Evolutionary conservation across 2,329 filamentous ascomycete genomes (phyloP).

Genomic region (Paecilomyces niveus): DNA sequence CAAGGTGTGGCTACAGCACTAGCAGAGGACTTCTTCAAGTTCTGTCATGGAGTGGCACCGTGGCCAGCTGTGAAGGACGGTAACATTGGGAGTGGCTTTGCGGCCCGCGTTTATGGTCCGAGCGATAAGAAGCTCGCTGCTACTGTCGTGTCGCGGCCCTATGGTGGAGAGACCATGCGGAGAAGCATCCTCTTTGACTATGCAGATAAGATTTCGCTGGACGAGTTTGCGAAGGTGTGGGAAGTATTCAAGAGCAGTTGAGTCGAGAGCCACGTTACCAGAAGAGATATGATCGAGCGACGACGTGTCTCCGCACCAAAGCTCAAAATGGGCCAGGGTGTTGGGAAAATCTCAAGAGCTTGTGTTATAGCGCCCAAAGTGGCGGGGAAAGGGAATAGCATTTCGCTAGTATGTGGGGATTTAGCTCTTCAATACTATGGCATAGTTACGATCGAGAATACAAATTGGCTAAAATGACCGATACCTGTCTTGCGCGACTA

Average conservation of each 20-base stretch:
- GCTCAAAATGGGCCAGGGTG: too few relatives aligned
- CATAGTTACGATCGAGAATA: too few relatives aligned
- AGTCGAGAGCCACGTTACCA: neutral
- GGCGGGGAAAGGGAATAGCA: too few relatives aligned
- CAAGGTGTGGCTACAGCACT: constrained; percentile 22
- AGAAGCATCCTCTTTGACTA: constrained; percentile 18
- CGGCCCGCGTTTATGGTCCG: constrained; percentile 20
- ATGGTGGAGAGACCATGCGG: constrained; percentile 15
- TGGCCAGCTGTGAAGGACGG: constrained; percentile 19
- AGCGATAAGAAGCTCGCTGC: constrained; percentile 7
- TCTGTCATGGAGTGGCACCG: constrained; percentile 29
- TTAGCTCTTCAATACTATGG: too few relatives aligned
- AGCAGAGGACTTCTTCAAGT: constrained; percentile 32
- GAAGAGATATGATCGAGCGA: neutral
- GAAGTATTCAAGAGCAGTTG: constrained; percentile 7
- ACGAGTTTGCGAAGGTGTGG: constrained; percentile 15
- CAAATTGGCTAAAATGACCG: too few relatives aligned
- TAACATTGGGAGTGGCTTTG: constrained; percentile 12
- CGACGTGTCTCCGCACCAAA: neutral
- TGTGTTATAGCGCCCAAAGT: too few relatives aligned
- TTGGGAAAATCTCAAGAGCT: too few relatives aligned
- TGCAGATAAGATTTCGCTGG: constrained; percentile 13
- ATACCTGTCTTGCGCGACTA: too few relatives aligned
- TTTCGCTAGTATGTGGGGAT: too few relatives aligned
- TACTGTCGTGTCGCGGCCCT: constrained; percentile 9